These are phyloP conservation scores for Teratosphaeria gauchensis DNA, from an alignment of 2,329 filamentous ascomycete genomes.

Conservation along the genomic window DNA sequence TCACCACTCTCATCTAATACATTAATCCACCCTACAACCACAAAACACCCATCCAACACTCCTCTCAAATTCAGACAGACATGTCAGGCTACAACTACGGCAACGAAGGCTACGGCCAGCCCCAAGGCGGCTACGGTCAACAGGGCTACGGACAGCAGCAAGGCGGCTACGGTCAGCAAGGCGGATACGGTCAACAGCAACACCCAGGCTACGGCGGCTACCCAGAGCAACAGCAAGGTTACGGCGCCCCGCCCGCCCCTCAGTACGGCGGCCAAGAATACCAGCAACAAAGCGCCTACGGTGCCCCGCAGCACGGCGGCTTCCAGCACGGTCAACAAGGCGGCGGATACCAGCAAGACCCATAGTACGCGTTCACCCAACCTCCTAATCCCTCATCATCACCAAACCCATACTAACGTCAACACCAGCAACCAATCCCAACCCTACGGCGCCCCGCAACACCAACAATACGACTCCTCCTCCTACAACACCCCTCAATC, in stretches of 20 bases:
- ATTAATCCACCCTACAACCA: too few relatives aligned
- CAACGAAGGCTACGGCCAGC: conserved; percentile 10
- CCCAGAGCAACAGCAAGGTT: conserved; percentile 19
- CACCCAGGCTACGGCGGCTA: conserved; percentile 19
- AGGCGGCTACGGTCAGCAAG: conserved; percentile 8
- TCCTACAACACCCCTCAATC: conserved; percentile 17
- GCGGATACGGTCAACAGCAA: conserved; percentile 9
- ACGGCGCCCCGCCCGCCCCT: conserved; percentile 19
- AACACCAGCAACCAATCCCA: conserved; percentile 1
- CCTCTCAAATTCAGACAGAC: not conserved
- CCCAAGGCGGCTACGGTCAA: conserved; percentile 9
- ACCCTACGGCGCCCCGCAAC: too few relatives aligned
- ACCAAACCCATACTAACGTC: not conserved
- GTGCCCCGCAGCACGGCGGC: conserved; percentile 8
- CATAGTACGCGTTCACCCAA: not conserved
- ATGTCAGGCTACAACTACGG: conserved; percentile 18
- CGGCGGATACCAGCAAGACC: conserved; percentile 3
- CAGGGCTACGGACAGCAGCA: conserved; percentile 16
- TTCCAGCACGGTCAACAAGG: conserved; percentile 14
- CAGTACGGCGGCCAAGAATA: conserved; percentile 14
- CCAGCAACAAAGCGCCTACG: conserved; percentile 13
- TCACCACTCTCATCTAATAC: not conserved
- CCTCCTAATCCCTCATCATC: not conserved
- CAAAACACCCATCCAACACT: not conserved
- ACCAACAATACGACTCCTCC: too few relatives aligned